These are phyloP conservation scores for Hyaloperonospora brassicae DNA, from an alignment of 352 stramenopile genomes.

Conservation along the genomic window DNA sequence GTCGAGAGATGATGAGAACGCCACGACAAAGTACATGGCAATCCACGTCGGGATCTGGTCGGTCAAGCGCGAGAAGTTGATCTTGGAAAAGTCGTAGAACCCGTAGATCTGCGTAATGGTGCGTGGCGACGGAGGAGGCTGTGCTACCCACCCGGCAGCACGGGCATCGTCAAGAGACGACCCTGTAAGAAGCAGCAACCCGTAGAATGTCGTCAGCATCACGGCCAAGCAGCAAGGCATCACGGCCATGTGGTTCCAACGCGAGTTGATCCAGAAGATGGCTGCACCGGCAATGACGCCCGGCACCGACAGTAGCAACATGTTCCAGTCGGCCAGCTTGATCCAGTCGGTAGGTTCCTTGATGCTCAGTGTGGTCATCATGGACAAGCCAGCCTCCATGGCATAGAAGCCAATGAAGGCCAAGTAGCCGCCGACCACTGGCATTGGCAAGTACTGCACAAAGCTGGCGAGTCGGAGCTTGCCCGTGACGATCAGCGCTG, in stretches of 20 bases:
- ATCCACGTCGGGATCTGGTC: conserved; percentile 87
- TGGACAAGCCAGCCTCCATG: conserved; percentile 72
- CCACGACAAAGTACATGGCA: conserved; percentile 98
- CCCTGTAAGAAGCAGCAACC: conserved; percentile 64
- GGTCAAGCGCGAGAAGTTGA: conserved; percentile 51
- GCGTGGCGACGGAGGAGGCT: conserved; percentile 49
- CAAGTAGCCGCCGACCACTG: conserved; percentile 96
- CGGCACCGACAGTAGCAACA: conserved; percentile 79
- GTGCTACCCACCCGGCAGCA: conserved; percentile 87
- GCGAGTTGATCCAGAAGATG: conserved; percentile 82
- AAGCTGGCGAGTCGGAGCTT: conserved; percentile 92
- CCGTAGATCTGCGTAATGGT: conserved; percentile 70
- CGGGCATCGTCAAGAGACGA: conserved; percentile 85
- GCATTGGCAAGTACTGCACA: conserved; percentile 95
- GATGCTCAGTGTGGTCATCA: conserved; percentile 88
- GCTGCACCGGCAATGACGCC: conserved; percentile 74
- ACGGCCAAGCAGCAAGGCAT: conserved; percentile 88
- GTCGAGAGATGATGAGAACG: conserved; percentile 95
- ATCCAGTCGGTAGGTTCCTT: conserved; percentile 84
- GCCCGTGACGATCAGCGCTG: conserved; percentile 91
- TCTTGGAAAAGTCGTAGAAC: conserved; percentile 64
- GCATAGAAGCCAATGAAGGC: conserved; percentile 94
- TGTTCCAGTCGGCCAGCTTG: conserved; percentile 63
- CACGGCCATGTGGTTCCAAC: conserved; percentile 68
- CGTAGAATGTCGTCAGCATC: conserved; percentile 78